Base-by-base conservation (phyloP, 106 monocot genomes). In the Phalaenopsis aphrodite region DNA sequence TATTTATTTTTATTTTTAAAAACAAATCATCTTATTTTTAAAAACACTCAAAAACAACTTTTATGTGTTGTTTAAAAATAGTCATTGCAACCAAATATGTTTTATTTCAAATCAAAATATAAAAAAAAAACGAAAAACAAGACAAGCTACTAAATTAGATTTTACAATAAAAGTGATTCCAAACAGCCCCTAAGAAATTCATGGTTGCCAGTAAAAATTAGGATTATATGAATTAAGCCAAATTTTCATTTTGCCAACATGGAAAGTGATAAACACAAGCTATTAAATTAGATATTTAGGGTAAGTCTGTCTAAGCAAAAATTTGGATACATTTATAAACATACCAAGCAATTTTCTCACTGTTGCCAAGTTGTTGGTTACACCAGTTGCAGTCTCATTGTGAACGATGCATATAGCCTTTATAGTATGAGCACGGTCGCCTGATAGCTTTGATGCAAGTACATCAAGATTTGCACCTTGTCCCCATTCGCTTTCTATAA, bases 401-500 rank as follows among this genome's bases (percentile, higher is more conserved):
- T 96, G 95, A 67, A 96, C 95, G 61, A 96, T 89, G 79, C 91
- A 93, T 16, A 96, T 84, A 30, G 95, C 95, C 81, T 96, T 93
- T 73, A 96, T 96, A 2, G 88, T 83, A 57, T 90, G 95, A 9
- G 55, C 45, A 19, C 72, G 80, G 39, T 96, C 95, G 3, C 75
- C 67, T 23, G 91, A 85, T 55, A 96, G 58, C 67, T 96, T 96
- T 58, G 86, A 84, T 15, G 89, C 93, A 24, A 96, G 83, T 2
- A 85, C 55, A 73, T 88, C 89, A 64, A 96, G 88, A 74, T 96
- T 84, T 30, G 95, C 95, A 66, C 91, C 95, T 45, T 84, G 80
- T 41, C 93, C 95, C 95, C 95, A 96, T 1, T 96, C 95, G 48
- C 95, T 96, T 80, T 96, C 95, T n/a, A 96, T 65, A 30, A 96